These are phyloP conservation scores for Tremellales sp. DNA, from an alignment of 1,284 basidiomycete species.

Conservation along the genomic window DNA sequence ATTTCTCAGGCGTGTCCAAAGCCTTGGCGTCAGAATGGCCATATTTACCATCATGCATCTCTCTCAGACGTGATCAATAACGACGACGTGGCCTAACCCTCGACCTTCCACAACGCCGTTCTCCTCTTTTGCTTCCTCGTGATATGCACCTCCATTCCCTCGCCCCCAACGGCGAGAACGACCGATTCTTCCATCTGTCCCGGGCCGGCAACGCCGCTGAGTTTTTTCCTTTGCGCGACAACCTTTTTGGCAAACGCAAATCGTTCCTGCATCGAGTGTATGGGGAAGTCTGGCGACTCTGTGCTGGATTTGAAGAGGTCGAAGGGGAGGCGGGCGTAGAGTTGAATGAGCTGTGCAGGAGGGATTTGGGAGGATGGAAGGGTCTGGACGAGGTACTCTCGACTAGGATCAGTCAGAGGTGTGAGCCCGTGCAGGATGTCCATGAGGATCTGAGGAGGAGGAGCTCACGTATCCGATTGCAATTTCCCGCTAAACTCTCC, in stretches of 20 bases:
- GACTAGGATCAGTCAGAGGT: constrained; percentile 64
- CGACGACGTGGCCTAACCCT: constrained; percentile 58
- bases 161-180: constrained; percentile 74
- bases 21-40: no score
- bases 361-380: constrained; percentile 51
- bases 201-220: constrained; percentile 54
- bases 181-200: constrained; percentile 61
- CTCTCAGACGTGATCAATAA: no score
- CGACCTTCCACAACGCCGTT: constrained; percentile 79
- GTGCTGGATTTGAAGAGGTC: constrained; percentile 44
- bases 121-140: constrained; percentile 73
- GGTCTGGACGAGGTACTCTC: constrained; percentile 68
- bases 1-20: no score
- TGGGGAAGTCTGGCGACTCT: constrained; percentile 37
- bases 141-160: constrained; percentile 72
- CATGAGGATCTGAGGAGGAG: neutral
- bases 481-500: constrained; percentile 37
- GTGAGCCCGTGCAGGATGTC: neutral
- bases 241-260: constrained; percentile 86
- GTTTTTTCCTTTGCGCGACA: constrained; percentile 69
- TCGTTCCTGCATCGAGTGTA: constrained; percentile 66
- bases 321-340: constrained; percentile 47
- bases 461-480: constrained; percentile 35
- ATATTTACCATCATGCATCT: no score
- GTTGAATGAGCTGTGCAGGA: constrained; percentile 23